Evolutionary conservation across 1,284 basidiomycete species (phyloP).

Genomic region (Papiliotrema terrestris): DNA sequence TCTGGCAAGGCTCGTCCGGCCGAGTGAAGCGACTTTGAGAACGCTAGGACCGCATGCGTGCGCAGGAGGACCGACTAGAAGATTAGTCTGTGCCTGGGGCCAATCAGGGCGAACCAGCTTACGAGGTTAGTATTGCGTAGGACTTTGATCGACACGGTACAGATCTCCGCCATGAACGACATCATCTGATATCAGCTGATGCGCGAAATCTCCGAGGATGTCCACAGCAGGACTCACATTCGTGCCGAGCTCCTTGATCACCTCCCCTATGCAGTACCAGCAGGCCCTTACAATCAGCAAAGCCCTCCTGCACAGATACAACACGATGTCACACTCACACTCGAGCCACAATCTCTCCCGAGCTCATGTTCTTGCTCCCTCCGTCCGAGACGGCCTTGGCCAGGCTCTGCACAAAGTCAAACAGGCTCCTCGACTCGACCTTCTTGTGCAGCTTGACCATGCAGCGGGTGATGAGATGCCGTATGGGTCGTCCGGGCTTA

Average conservation of each 20-base stretch:
- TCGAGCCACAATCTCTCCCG: slow-evolving; percentile 59
- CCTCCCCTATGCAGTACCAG: slow-evolving; percentile 74
- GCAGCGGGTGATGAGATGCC: slow-evolving; percentile 75
- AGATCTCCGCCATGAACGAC: slow-evolving; percentile 88
- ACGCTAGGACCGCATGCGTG: slow-evolving; percentile 71
- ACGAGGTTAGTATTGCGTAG: slow-evolving; percentile 66
- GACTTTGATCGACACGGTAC: slow-evolving; percentile 62
- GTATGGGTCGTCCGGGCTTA: slow-evolving; percentile 74
- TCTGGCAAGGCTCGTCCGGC: slow-evolving; percentile 84
- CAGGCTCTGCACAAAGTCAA: slow-evolving; percentile 78
- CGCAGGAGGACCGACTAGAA: slow-evolving; percentile 71
- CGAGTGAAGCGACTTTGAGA: slow-evolving; percentile 70
- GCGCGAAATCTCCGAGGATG: too few species aligned
- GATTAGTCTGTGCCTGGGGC: not conserved
- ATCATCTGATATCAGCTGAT: slow-evolving; percentile 62
- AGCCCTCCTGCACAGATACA: too few species aligned
- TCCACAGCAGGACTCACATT: slow-evolving; percentile 58
- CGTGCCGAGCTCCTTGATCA: slow-evolving; percentile 77
- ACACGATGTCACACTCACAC: too few species aligned
- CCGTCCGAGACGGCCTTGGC: slow-evolving; percentile 68
- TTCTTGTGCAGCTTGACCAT: slow-evolving; percentile 71
- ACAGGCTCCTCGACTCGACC: slow-evolving; percentile 77
- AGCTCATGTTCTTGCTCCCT: slow-evolving; percentile 43
- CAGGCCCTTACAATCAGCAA: slow-evolving; percentile 27
- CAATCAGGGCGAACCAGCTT: slow-evolving; percentile 26